Evolutionary conservation across 2,329 filamentous ascomycete genomes (phyloP), one percentile per base, ranked within the genome.

Genomic region (Pseudocercospora vitis): DNA sequence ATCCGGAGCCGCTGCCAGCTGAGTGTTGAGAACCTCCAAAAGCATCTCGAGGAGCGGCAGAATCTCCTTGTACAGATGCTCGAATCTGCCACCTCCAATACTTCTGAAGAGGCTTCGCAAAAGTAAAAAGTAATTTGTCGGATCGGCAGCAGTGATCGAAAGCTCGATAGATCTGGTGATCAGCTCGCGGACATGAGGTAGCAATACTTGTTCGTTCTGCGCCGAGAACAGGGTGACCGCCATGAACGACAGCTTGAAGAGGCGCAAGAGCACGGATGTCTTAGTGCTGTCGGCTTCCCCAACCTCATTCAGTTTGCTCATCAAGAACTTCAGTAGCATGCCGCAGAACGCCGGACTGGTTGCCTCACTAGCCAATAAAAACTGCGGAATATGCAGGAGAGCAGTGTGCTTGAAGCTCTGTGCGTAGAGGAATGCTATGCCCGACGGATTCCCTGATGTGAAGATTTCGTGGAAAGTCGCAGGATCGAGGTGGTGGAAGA

Each of bases 221-320:
- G 83, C 81, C 0, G 91, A 91, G 71, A 99, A 99, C 1, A 99
- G 78, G 0, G 94, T 99, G 32, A 99, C 94, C 0, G 95, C 95
- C 94, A 99, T 99, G 71, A 99, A 99, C 0, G 92, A 95, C 47
- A 99, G 75, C 73, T 99, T 99, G 76, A 97, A 99, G 48, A 99
- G 83, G 51, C 95, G 83, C 47, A 99, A 76, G 28, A 99, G 76
- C 44, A 99, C 96, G 4, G 91, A 92, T 0, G 94, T 92, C 71
- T 92, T 95, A 68, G 89, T 91, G 49, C 94, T 86, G 71, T 99
- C 91, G 6, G 88, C 85, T 0, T 90, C 94, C 18, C 94, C 94
- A 37, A 99, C 91, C 69, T 99, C 89, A 59, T 95, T 88, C 53
- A 99, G 95, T 49, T 89, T 88, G 64, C 92, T 88, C 94, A 99